Base-by-base conservation (phyloP, 345 rosid genomes). In the Eutrema japonicum region DNA sequence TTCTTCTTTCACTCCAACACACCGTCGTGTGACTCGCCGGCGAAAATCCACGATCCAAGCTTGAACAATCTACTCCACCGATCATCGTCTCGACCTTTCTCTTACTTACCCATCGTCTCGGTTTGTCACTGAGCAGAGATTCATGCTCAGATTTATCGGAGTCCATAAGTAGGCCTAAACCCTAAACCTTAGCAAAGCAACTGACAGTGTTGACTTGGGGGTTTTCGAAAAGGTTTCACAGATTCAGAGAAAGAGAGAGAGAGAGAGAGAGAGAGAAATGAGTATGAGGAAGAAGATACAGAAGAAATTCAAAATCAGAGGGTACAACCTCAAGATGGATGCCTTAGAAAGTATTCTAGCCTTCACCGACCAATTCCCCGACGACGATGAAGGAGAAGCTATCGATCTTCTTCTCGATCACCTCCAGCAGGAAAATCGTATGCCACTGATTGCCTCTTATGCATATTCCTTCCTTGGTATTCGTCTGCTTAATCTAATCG, bases 381-480 rank as follows among this genome's bases (percentile, higher is more conserved):
- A 68, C 53, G 80, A 70, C 58, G 86, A 84, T 64, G 84, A 85
- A 60, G 97, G 85, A 62, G 92, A 92, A 38, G 90, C 95, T 63
- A 73, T 89, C 43, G 91, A 87, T 73, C 85, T 88, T 69, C 93
- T 91, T 60, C 95, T 94, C 54, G 98, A 94, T 59, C 75, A 88
- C 43, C 92, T 91, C 75, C 87, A 70, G 35, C 83, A 67, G 27
- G 85, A 83, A 70, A 71, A 86, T 8, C 68, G 92, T 83, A 79
- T 61, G 37, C 13, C 14, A 5, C 13, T 12, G 46, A 32, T 32
- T 32, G 5, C 5, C 35, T 32, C 6, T 32, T 32, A 3, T 32
- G 1, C 5, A 32, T 32, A 32, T 32, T 4, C n/a, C n/a, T 11
- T 11, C 46, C 2, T 42, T 22, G 1, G 2, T 22, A 22, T 22